Evolutionary conservation across 129 eudicot genomes (phyloP), one percentile per base, ranked within the genome.

Genomic region (Chrysanthemum makinoi): DNA sequence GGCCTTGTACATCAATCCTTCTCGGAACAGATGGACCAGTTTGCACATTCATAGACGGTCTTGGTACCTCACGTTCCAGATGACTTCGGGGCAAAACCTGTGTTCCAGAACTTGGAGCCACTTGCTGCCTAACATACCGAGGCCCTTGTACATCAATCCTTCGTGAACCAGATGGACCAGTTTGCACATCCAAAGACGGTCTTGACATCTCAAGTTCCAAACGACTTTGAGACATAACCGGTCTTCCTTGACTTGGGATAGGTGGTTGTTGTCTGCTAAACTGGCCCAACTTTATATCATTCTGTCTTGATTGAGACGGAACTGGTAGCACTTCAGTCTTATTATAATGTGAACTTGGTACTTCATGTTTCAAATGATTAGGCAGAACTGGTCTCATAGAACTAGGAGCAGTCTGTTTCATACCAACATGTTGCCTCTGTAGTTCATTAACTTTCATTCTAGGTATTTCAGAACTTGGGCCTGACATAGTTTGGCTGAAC

Each of bases 281-380:
- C 4, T 65, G 50, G 11, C 10, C 39, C 12, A 22, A 9, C 10
- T 47, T 65, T 1, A 14, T 46, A 2, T 70, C 72, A 8, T 39
- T 53, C 49, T 62, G 70, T 64, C 26, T 69, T 68, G 75, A 18
- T 2, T 33, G 66, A 0, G 66, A 75, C 0, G 33, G 58, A 24
- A 65, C 55, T 0, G 66, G 55, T 19, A 17, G 55, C 7, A 17
- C n/a, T 2, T 18, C 74, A 3, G 18, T 33, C 7, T 69, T 69
- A 2, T 4, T 46, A 6, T 5, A 22, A 10, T 46, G 58, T 14
- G 18, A 44, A 15, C 9, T 1, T 0, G 13, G 20, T 6, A 30
- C n/a, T 61, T 61, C 11, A 13, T 61, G 19, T 14, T 28, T 28
- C 47, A 28, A 61, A 5, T 61, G 19, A 13, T 17, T 6, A 5